Base-by-base conservation (phyloP, 208 protist genomes). In the Phytomonas sp. region DNA sequence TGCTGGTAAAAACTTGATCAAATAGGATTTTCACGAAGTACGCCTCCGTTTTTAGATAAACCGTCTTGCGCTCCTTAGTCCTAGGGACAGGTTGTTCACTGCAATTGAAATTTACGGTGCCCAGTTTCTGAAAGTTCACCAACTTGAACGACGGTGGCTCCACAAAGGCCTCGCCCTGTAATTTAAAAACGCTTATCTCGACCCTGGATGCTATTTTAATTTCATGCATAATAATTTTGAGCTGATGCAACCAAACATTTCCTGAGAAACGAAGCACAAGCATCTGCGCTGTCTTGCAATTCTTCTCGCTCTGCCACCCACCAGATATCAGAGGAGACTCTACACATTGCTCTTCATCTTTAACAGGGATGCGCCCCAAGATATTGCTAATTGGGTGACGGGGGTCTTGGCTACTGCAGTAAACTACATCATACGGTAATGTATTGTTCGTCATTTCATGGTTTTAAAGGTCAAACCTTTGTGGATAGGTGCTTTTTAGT, bases 11-110 rank as follows among this genome's bases (percentile, higher is more conserved):
- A 8, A 89, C 87, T 0, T 70, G 53, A 64, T 87, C 70, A 74
- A 97, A 89, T 15, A 96, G 77, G 3, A 97, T 79, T 67, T 93
- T 94, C n/a, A 97, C 40, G 68, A 92, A 95, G 65, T 94, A 93
- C 8, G 91, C 89, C 71, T 84, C 76, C 0, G 81, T 85, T 30
- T 90, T 79, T 8, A 97, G 70, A 71, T 97, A 87, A 5, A 97
- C 86, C 7, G 91, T 97, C 67, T 96, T 97, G 46, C 88, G 82
- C 73, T 97, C 93, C 67, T 92, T 91, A n/a, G 82, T 78, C 37
- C 78, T 79, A 79, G 85, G 92, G 23, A 86, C 67, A 2, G 85
- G 89, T 31, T 91, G 83, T 59, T 93, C 80, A 70, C 95, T 95
- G 71, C 71, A 83, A 70, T 82, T 93, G 64, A 97, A 94, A 30